Evolutionary conservation across 108 stramenopile genomes (phyloP).

Genomic region (Skeletonema potamos): DNA sequence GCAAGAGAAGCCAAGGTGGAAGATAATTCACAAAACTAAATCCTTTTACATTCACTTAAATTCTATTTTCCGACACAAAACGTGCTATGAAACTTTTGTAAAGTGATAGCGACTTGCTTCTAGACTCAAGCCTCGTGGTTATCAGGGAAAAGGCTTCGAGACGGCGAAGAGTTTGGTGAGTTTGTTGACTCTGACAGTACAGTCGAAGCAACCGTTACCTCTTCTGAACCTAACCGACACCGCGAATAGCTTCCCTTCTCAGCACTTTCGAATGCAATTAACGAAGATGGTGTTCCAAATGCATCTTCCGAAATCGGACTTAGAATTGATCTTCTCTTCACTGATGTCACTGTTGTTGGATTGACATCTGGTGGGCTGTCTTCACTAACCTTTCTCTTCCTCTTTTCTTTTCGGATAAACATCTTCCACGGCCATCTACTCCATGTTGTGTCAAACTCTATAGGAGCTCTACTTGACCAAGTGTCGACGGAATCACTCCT

Average conservation of each 20-base stretch:
- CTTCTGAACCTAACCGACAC: slow-evolving; percentile 26
- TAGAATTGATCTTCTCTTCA: neutral
- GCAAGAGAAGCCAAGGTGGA: neutral
- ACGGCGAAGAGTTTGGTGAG: neutral
- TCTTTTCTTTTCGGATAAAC: neutral
- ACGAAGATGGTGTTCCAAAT: slow-evolving; percentile 9
- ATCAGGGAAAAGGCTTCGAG: neutral
- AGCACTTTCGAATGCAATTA: slow-evolving; percentile 11
- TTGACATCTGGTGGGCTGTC: slow-evolving; percentile 3
- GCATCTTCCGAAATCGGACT: slow-evolving; percentile 25
- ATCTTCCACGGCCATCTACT: neutral
- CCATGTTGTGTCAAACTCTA: neutral
- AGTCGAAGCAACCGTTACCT: slow-evolving; percentile 9
- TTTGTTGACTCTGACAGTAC: slow-evolving; percentile 3
- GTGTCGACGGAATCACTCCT: neutral
- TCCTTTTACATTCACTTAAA: neutral
- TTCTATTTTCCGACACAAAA: neutral
- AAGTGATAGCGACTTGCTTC: neutral
- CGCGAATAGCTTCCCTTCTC: slow-evolving; percentile 21
- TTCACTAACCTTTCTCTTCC: neutral
- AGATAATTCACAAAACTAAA: neutral
- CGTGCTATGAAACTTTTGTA: neutral
- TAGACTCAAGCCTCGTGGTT: neutral
- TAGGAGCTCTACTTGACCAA: neutral
- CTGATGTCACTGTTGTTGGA: slow-evolving; percentile 1